Conservation (phyloP, 148 eudicot species). For the Chenopodium berlandieri region DNA sequence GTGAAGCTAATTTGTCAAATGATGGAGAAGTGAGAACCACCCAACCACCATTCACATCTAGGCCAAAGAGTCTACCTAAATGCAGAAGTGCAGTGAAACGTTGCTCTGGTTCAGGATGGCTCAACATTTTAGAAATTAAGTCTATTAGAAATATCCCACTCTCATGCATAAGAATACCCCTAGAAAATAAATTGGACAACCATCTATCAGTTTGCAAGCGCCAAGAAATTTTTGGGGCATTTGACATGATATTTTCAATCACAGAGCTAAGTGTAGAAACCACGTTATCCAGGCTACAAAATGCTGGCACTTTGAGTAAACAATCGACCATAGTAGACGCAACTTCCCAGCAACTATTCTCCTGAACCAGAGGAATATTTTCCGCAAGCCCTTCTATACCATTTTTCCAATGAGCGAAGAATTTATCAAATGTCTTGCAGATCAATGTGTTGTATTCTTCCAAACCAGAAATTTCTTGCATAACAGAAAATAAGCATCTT, state of each 20-base stretch:
- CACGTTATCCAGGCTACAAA: constrained; percentile 51
- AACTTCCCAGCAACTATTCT: constrained; percentile 73
- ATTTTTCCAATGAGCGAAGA: constrained; percentile 42
- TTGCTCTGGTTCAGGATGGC: constrained; percentile 83
- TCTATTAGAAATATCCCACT: constrained; percentile 47
- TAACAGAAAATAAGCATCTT: constrained; percentile 48
- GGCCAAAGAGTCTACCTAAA: constrained; percentile 58
- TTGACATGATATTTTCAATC: constrained; percentile 46
- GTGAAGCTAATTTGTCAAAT: constrained; percentile 32
- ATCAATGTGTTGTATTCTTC: constrained; percentile 19
- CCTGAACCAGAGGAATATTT: constrained; percentile 38
- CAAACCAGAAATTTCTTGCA: constrained; percentile 27
- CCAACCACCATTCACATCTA: constrained; percentile 47
- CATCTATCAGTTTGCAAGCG: constrained; percentile 67
- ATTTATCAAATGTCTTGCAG: constrained; percentile 30
- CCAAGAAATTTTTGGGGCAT: constrained; percentile 72
- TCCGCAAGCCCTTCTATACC: constrained; percentile 61
- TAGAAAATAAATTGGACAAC: constrained; percentile 52
- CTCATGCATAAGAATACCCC: constrained; percentile 47
- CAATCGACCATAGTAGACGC: constrained; percentile 58
- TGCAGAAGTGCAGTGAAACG: constrained; percentile 62
- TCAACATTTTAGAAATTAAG: constrained; percentile 53
- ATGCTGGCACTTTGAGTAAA: constrained; percentile 51
- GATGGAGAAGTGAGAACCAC: constrained; percentile 34
- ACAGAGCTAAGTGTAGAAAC: constrained; percentile 44